These are phyloP conservation scores for Grosmannia serpens DNA, from an alignment of 2,329 filamentous ascomycete species.

Conservation along the genomic window DNA sequence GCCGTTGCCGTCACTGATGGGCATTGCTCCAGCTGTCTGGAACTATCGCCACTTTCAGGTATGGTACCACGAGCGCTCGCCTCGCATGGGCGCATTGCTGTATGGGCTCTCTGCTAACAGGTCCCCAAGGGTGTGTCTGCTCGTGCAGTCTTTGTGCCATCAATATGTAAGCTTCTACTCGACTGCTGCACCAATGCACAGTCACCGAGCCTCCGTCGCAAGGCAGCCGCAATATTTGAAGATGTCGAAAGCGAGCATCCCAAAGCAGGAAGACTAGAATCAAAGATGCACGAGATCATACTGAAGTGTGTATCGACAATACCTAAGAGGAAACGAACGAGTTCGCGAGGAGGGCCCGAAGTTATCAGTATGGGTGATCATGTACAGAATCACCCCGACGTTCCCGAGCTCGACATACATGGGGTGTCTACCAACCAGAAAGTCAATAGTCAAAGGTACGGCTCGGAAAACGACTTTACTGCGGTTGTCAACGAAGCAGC, in stretches of 20 bases:
- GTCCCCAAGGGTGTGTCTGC: slow-evolving; percentile 1
- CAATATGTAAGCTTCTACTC: slow-evolving; percentile 6
- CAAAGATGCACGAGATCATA: slow-evolving; percentile 7
- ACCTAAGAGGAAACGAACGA: neutral
- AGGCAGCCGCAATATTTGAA: neutral
- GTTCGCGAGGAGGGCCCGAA: neutral
- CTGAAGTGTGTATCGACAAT: slow-evolving; percentile 1
- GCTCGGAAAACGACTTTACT: neutral
- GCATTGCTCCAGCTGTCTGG: slow-evolving; percentile 14
- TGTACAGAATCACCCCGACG: neutral
- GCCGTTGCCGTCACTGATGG: slow-evolving; percentile 4
- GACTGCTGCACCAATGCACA: slow-evolving; percentile 7
- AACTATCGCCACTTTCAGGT: slow-evolving; percentile 11
- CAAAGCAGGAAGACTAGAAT: neutral
- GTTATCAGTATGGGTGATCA: neutral
- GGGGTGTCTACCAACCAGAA: neutral
- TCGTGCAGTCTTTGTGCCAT: slow-evolving; percentile 2
- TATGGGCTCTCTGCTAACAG: neutral
- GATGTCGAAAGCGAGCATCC: neutral
- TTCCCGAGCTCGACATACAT: neutral
- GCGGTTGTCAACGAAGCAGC: no score
- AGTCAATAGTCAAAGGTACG: neutral
- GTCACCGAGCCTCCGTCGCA: slow-evolving; percentile 8
- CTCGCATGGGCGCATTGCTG: neutral
- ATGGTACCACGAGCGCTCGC: neutral